A percentile compares a stretch with the other conserved stretches of the same genome.
These are phyloP conservation scores for Deuterostichococcus epilithicus DNA, from an alignment of 139 green algal genomes.

Conservation along the genomic window DNA sequence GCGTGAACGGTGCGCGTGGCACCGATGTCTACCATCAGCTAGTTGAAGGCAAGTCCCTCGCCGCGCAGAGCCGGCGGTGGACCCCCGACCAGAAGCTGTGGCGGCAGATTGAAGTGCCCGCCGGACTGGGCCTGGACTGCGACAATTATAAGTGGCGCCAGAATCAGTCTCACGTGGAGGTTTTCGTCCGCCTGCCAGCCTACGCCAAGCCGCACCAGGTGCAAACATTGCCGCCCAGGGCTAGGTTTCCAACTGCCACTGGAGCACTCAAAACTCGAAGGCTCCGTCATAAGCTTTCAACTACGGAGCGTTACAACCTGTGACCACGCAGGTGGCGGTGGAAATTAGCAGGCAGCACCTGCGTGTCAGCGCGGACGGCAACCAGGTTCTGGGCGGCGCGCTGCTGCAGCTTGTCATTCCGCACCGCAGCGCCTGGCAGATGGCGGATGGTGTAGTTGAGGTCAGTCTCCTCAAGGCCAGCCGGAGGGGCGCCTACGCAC, in stretches of 20 bases:
- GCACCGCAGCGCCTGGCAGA: conserved; percentile 78
- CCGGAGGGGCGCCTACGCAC: conserved; percentile 68
- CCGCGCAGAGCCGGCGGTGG: not conserved
- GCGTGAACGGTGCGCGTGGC: not conserved
- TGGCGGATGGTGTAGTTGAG: conserved; percentile 66
- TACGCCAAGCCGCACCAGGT: conserved; percentile 6
- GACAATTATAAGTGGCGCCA: conserved; percentile 79
- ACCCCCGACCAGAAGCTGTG: not conserved
- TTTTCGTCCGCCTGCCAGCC: conserved; percentile 58
- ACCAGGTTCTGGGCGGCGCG: conserved; percentile 44
- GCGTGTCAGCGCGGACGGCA: conserved; percentile 32
- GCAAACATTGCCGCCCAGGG: not conserved
- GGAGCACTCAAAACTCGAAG: no score
- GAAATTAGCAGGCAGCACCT: conserved; percentile 31
- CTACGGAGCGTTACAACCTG: no score
- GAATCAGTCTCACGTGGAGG: conserved; percentile 74
- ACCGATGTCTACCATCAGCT: not conserved
- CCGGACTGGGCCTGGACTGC: conserved; percentile 44
- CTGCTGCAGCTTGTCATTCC: conserved; percentile 59
- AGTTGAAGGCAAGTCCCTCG: not conserved
- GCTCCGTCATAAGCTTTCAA: no score
- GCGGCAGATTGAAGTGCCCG: conserved; percentile 40
- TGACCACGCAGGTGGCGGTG: conserved; percentile 28
- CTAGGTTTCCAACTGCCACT: no score
- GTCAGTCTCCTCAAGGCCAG: conserved; percentile 75